Conservation (phyloP, 176 grass and related monocot species). For the Stipa capillata region DNA sequence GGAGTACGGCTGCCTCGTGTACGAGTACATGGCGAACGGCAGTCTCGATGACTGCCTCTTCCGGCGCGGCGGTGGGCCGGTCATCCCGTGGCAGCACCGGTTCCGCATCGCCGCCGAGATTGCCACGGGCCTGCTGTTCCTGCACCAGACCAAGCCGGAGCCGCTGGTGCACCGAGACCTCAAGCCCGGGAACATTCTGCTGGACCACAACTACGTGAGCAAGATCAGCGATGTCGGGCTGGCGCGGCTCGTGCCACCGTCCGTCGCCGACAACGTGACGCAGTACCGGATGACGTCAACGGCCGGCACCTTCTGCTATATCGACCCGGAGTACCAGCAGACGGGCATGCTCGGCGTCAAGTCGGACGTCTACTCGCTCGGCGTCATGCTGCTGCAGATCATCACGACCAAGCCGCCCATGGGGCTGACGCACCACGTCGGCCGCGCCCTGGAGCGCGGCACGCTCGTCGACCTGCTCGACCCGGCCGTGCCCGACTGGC, state of each 20-base stretch:
- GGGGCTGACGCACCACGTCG: conserved; percentile 59
- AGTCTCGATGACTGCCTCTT: conserved; percentile 94
- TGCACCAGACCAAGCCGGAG: conserved; percentile 90
- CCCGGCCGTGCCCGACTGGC: conserved; percentile 48
- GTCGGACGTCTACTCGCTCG: conserved; percentile 70
- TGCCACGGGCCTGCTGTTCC: conserved; percentile 67
- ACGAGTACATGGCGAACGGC: conserved; percentile 88
- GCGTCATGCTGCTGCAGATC: conserved; percentile 69
- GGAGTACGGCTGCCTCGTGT: conserved; percentile 87
- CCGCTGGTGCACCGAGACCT: conserved; percentile 93
- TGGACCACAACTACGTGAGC: conserved; percentile 80
- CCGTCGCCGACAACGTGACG: conserved; percentile 49
- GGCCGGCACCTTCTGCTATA: conserved; percentile 77
- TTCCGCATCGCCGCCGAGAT: conserved; percentile 93
- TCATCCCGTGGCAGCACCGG: conserved; percentile 77
- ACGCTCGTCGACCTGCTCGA: conserved; percentile 46
- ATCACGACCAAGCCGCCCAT: conserved; percentile 63
- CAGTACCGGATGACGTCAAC: conserved; percentile 79
- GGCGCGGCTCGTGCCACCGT: conserved; percentile 68
- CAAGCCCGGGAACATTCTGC: conserved; percentile 86
- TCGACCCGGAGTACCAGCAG: conserved; percentile 91
- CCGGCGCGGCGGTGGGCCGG: conserved; percentile 39
- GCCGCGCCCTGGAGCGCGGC: conserved; percentile 36
- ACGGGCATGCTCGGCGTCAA: conserved; percentile 71
- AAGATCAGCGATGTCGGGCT: conserved; percentile 96